Conservation (phyloP, 148 eudicot genomes). For the Cornus controversa region DNA sequence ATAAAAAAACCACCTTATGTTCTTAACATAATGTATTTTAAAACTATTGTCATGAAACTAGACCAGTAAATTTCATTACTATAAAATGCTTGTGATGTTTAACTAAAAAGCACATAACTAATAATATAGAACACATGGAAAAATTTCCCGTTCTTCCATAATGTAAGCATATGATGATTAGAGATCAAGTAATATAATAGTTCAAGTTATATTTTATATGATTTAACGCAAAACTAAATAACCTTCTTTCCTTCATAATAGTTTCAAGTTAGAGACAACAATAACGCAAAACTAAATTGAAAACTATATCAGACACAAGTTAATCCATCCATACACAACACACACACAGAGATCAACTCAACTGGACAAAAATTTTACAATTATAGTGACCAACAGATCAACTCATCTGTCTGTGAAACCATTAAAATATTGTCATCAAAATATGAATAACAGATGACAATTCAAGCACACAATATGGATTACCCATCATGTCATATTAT, state of each 20-base stretch:
- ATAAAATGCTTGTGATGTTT: too few relatives aligned
- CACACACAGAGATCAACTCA: background rate
- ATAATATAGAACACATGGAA: background rate
- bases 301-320: background rate
- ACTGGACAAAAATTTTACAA: too few relatives aligned
- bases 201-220: background rate
- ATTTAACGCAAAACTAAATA: background rate
- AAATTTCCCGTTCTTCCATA: too few relatives aligned
- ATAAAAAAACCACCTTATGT: background rate
- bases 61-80: background rate
- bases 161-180: background rate
- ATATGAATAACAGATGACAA: background rate
- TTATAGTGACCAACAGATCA: background rate
- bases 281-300: background rate
- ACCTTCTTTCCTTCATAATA: background rate
- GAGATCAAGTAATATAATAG: background rate
- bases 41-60: background rate
- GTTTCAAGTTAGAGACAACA: background rate
- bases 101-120: too few relatives aligned
- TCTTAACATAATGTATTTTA: background rate
- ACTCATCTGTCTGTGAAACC: background rate
- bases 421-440: background rate
- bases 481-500: background rate
- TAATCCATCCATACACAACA: background rate
- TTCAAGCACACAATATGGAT: too few relatives aligned